These are phyloP conservation scores for Stipa capillata DNA, from an alignment of 176 grass and related monocot genomes.

Conservation along the genomic window DNA sequence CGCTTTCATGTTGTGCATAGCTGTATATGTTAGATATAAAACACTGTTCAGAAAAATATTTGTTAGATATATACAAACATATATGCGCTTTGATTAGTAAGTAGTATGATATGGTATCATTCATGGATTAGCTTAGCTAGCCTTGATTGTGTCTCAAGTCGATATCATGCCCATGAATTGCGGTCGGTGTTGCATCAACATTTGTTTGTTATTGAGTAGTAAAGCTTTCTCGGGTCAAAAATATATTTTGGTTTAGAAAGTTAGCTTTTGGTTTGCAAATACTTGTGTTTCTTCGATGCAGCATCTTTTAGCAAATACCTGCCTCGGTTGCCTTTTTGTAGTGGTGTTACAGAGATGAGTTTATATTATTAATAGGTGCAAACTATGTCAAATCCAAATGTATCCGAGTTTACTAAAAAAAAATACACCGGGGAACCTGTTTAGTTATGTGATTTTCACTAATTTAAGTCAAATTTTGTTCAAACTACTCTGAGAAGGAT, in stretches of 20 bases:
- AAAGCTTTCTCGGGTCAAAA: too few relatives aligned
- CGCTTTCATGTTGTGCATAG: not conserved
- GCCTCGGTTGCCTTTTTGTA: too few relatives aligned
- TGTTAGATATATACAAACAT: not conserved
- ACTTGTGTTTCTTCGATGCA: not conserved
- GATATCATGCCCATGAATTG: not conserved
- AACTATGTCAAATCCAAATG: too few relatives aligned
- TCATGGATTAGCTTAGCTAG: not conserved
- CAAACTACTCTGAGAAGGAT: too few relatives aligned
- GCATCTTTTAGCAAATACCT: too few relatives aligned
- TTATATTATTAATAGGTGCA: too few relatives aligned
- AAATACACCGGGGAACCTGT: too few relatives aligned
- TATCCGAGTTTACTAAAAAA: too few relatives aligned
- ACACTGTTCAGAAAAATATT: too few relatives aligned
- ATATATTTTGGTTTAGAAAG: not conserved
- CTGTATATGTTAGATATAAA: not conserved
- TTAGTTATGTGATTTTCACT: too few relatives aligned
- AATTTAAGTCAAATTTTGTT: too few relatives aligned
- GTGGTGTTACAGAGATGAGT: too few relatives aligned
- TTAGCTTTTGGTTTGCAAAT: not conserved
- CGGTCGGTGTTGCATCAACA: not conserved
- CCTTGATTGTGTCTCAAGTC: not conserved
- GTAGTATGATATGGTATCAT: not conserved
- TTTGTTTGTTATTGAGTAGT: not conserved
- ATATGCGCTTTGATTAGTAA: not conserved